Conservation (phyloP, 352 stramenopile genomes). For the Phytophthora hybrid region DNA sequence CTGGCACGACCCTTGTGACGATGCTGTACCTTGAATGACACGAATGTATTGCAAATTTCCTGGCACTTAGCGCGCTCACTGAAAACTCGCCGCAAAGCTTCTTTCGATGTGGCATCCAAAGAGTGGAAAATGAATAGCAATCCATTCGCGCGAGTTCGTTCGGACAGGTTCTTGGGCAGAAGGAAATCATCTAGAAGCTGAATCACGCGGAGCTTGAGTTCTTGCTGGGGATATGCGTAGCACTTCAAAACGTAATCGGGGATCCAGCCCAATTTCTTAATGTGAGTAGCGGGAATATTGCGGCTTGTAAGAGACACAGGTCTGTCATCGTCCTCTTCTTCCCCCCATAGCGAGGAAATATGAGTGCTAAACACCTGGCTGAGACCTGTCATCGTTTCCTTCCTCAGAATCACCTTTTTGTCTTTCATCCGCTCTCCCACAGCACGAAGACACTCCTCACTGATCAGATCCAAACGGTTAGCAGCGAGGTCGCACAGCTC, state of each 20-base stretch:
- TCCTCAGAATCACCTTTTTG: conserved; percentile 81
- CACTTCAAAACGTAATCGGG: conserved; percentile 88
- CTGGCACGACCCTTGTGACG: conserved; percentile 37
- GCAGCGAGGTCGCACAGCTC: conserved; percentile 85
- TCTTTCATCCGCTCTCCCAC: conserved; percentile 91
- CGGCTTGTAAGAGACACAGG: conserved; percentile 35
- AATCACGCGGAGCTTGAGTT: conserved; percentile 83
- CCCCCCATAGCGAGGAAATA: conserved; percentile 65
- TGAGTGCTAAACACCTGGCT: conserved; percentile 84
- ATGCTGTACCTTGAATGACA: conserved; percentile 55
- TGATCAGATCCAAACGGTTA: conserved; percentile 73
- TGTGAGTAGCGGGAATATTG: conserved; percentile 43
- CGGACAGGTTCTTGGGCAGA: conserved; percentile 72
- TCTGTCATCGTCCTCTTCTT: conserved; percentile 27
- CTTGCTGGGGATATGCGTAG: conserved; percentile 86
- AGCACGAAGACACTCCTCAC: conserved; percentile 69
- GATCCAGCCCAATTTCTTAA: conserved; percentile 85
- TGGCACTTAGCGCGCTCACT: conserved; percentile 69
- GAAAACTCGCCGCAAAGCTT: conserved; percentile 78
- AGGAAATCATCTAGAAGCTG: conserved; percentile 89
- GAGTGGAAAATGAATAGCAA: conserved; percentile 78
- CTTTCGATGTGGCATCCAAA: conserved; percentile 67
- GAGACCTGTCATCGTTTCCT: conserved; percentile 90
- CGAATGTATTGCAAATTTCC: conserved; percentile 42
- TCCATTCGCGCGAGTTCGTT: conserved; percentile 63